Percentiles rank a stretch among this genome's conserved stretches.
Conservation (phyloP, 257 asterid genomes). For the Paraleonurus japonicus region DNA sequence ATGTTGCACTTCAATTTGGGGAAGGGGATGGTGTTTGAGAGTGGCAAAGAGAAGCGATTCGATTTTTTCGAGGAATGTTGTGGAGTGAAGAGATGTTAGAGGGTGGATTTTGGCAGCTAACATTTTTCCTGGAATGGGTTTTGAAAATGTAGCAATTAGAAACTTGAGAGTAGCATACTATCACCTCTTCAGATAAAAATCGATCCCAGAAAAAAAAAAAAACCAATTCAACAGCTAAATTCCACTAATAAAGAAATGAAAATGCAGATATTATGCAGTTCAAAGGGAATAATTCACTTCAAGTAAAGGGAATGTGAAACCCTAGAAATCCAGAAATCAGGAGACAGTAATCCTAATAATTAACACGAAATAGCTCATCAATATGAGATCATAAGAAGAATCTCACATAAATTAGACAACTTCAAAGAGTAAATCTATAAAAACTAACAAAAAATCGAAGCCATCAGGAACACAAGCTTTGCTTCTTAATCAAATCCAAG, state of each 20-base stretch:
- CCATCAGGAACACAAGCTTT: no score
- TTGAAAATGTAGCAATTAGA: neutral
- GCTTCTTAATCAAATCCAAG: no score
- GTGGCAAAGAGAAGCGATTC: slow-evolving; percentile 22
- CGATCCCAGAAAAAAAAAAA: neutral
- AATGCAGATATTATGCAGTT: neutral
- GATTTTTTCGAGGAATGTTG: slow-evolving; percentile 18
- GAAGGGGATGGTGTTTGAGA: slow-evolving; percentile 18
- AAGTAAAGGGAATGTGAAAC: neutral
- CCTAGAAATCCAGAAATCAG: no score
- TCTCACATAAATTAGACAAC: no score
- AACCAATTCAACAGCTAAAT: neutral
- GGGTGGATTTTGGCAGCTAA: slow-evolving; percentile 49
- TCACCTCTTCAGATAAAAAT: neutral
- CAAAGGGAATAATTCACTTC: neutral
- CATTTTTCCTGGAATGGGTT: slow-evolving; percentile 32
- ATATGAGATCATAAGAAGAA: no score
- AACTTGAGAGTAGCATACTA: neutral
- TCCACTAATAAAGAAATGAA: neutral
- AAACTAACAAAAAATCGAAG: no score
- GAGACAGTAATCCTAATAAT: no score
- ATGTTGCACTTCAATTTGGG: slow-evolving; percentile 21
- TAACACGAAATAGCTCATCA: no score
- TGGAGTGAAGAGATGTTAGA: slow-evolving; percentile 30
- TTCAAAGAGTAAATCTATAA: no score